A percentile compares a stretch with the other conserved stretches of the same genome.
Conservation (phyloP, 768 basidiomycete species). For the Austroboletus eburneus region DNA sequence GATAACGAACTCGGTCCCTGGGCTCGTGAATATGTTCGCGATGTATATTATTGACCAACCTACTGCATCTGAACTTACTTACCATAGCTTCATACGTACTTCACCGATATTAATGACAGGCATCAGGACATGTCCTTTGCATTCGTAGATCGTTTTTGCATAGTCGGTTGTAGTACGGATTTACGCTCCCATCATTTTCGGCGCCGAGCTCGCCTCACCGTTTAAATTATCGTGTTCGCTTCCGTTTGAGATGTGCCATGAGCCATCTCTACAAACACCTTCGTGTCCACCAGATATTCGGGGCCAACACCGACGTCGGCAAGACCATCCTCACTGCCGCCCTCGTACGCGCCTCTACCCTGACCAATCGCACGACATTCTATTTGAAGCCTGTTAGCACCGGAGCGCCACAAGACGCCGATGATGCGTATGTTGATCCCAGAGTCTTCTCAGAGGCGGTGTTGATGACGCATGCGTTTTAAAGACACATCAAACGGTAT, state of each 20-base stretch:
- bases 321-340: conserved; percentile 90
- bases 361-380: conserved; percentile 46
- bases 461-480: conserved; percentile 1
- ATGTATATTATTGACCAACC: conserved; percentile 23
- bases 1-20: conserved; percentile 37
- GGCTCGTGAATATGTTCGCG: conserved; percentile 34
- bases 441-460: not conserved
- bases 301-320: conserved; percentile 94
- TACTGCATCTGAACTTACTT: too few relatives aligned
- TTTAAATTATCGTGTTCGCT: not conserved
- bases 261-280: conserved; percentile 82
- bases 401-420: conserved; percentile 73
- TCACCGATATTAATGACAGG: conserved; percentile 14
- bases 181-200: conserved; percentile 1
- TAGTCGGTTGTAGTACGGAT: conserved; percentile 18
- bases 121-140: conserved; percentile 27
- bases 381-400: conserved; percentile 94
- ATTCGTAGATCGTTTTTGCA: conserved; percentile 8
- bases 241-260: conserved; percentile 41
- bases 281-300: conserved; percentile 86
- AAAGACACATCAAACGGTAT: conserved; percentile 67
- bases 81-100: conserved; percentile 16
- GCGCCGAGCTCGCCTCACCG: not conserved
- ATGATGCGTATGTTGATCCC: conserved; percentile 62
- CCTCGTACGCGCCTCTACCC: conserved; percentile 73